Conservation (phyloP, 1,284 basidiomycete species). For the Trichosporon asahii region DNA sequence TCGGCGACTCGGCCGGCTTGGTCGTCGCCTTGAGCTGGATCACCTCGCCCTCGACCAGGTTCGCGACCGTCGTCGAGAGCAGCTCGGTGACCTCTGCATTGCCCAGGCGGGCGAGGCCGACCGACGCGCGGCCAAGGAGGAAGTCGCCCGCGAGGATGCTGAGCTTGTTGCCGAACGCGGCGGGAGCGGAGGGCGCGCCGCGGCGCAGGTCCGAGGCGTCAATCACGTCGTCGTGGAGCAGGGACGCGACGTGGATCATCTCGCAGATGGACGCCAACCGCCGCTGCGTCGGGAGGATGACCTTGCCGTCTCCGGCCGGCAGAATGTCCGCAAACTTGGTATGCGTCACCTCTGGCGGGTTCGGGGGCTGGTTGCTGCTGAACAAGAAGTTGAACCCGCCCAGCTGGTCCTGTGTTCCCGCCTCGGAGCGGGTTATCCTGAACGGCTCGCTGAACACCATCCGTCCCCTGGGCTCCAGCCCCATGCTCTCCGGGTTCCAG, state of each 20-base stretch:
- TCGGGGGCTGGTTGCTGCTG: not conserved
- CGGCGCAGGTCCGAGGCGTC: slow-evolving; percentile 80
- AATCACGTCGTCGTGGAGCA: slow-evolving; percentile 93
- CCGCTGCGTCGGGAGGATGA: slow-evolving; percentile 76
- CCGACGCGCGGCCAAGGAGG: slow-evolving; percentile 83
- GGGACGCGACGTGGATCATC: slow-evolving; percentile 96
- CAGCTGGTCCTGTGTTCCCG: not conserved
- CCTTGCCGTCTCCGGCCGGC: slow-evolving; percentile 14
- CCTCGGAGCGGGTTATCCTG: slow-evolving; percentile 28
- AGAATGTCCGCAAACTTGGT: slow-evolving; percentile 21
- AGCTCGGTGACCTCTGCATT: slow-evolving; percentile 88
- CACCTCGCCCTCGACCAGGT: slow-evolving; percentile 95
- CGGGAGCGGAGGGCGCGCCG: slow-evolving; percentile 76
- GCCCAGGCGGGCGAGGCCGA: slow-evolving; percentile 81
- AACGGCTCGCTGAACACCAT: slow-evolving; percentile 47
- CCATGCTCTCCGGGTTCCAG: slow-evolving; percentile 52
- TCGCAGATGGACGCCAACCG: slow-evolving; percentile 95
- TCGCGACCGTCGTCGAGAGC: slow-evolving; percentile 86
- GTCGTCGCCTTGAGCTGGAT: slow-evolving; percentile 66
- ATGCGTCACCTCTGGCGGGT: slow-evolving; percentile 12
- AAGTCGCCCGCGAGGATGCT: slow-evolving; percentile 94
- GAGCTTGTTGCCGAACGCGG: slow-evolving; percentile 91
- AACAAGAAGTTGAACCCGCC: slow-evolving; percentile 12
- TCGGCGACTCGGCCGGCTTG: slow-evolving; percentile 42
- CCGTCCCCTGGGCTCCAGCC: slow-evolving; percentile 32